A percentile compares a stretch with the other conserved stretches of the same genome.
Conservation (phyloP, 768 basidiomycete species). For the Lactifluus subvellereus region DNA sequence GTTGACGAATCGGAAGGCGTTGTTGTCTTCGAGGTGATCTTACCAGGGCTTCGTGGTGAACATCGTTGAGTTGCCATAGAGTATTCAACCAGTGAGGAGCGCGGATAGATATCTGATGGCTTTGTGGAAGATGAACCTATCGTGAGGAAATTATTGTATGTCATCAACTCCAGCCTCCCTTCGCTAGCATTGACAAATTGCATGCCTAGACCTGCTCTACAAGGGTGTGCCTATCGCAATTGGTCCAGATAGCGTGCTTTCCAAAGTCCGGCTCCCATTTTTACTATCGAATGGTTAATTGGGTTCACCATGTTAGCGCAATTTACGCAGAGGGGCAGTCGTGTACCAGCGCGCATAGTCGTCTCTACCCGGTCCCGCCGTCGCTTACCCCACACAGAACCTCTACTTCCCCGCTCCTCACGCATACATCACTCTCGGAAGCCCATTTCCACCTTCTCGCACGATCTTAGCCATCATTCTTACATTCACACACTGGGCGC, state of each 20-base stretch:
- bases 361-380: background rate
- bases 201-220: slow-evolving; percentile 12
- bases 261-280: slow-evolving; percentile 46
- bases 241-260: slow-evolving; percentile 36
- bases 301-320: slow-evolving; percentile 52
- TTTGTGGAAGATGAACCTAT: slow-evolving; percentile 37
- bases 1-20: slow-evolving; percentile 71
- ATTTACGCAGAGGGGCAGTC: slow-evolving; percentile 21
- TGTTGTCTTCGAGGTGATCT: slow-evolving; percentile 52
- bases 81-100: slow-evolving; percentile 44
- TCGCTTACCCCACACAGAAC: slow-evolving; percentile 33
- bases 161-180: slow-evolving; percentile 22
- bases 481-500: slow-evolving; percentile 68
- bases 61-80: slow-evolving; percentile 48
- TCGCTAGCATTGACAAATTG: slow-evolving; percentile 14
- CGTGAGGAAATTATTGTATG: slow-evolving; percentile 41
- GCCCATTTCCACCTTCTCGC: slow-evolving; percentile 57
- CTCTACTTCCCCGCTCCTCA: slow-evolving; percentile 59
- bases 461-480: slow-evolving; percentile 37
- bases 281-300: slow-evolving; percentile 56
- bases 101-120: slow-evolving; percentile 58
- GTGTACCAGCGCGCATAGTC: slow-evolving; percentile 31
- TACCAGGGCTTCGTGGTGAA: slow-evolving; percentile 28
- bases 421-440: slow-evolving; percentile 60
- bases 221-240: slow-evolving; percentile 29